Conservation (phyloP, 164 flowering plant species). For the Buxus sempervirens region DNA sequence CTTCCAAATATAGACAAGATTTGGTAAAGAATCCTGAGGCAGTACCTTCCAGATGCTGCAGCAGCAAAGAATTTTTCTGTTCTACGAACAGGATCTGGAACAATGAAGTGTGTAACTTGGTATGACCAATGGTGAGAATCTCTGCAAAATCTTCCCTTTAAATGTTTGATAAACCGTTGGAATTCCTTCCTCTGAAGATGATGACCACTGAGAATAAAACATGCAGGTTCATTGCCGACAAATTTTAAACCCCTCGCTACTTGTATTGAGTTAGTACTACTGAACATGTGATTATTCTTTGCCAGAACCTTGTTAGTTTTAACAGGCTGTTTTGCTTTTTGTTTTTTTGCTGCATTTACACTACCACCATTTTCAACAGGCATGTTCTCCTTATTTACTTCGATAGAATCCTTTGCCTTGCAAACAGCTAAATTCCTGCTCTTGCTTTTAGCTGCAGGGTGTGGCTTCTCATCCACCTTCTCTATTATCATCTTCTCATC, state of each 20-base stretch:
- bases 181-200: constrained; percentile 77
- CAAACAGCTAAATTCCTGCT: constrained; percentile 7
- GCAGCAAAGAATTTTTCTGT: constrained; percentile 98
- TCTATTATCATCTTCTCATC: constrained; percentile 8
- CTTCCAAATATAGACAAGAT: background rate
- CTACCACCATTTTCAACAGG: constrained; percentile 23
- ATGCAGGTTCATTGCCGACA: constrained; percentile 35
- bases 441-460: constrained; percentile 19
- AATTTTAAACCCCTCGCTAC: constrained; percentile 1
- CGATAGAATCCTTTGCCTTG: constrained; percentile 20
- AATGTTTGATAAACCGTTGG: constrained; percentile 57
- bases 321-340: constrained; percentile 17
- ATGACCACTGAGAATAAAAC: constrained; percentile 86
- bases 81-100: constrained; percentile 73
- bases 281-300: constrained; percentile 15
- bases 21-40: background rate
- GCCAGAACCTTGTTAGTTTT: constrained; percentile 16
- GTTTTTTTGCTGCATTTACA: constrained; percentile 15
- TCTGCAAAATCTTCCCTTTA: constrained; percentile 77
- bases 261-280: constrained; percentile 2
- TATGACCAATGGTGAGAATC: constrained; percentile 97
- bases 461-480: constrained; percentile 3
- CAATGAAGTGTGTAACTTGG: constrained; percentile 91
- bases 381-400: constrained; percentile 50
- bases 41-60: constrained; percentile 94